These are phyloP conservation scores for Erythrophleum ivorense DNA, from an alignment of 331 rosid species.

Conservation along the genomic window DNA sequence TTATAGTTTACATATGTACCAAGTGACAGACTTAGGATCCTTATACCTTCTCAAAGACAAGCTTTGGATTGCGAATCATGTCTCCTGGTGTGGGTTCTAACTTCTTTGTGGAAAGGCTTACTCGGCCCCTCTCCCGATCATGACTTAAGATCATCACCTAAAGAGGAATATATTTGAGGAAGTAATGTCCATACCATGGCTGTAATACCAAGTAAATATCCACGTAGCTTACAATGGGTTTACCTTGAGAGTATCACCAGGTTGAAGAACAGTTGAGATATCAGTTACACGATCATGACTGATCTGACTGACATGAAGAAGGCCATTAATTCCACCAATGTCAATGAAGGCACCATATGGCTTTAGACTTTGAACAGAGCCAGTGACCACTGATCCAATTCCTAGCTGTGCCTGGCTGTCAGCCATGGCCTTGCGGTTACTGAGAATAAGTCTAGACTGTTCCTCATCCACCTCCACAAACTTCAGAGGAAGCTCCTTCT, in stretches of 20 bases:
- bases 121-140: slow-evolving; percentile 94
- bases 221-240: slow-evolving; percentile 17
- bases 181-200: slow-evolving; percentile 25
- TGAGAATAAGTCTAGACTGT: slow-evolving; percentile 80
- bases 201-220: slow-evolving; percentile 30
- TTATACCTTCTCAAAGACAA: slow-evolving; percentile 93
- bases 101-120: slow-evolving; percentile 96
- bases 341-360: slow-evolving; percentile 95
- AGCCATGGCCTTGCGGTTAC: slow-evolving; percentile 93
- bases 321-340: slow-evolving; percentile 92
- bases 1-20: slow-evolving; percentile 15
- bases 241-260: slow-evolving; percentile 94
- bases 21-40: slow-evolving; percentile 19
- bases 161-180: slow-evolving; percentile 41
- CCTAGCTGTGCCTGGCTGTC: slow-evolving; percentile 88
- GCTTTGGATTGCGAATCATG: slow-evolving; percentile 96
- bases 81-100: slow-evolving; percentile 98
- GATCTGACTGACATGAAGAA: slow-evolving; percentile 93
- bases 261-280: slow-evolving; percentile 87
- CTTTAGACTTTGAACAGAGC: slow-evolving; percentile 86
- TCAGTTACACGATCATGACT: slow-evolving; percentile 92
- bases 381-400: slow-evolving; percentile 92
- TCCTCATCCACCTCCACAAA: slow-evolving; percentile 97
- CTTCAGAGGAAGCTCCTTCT: slow-evolving; percentile 79
- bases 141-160: slow-evolving; percentile 98